phyloP scores from a whole-genome alignment of 2,329 filamentous ascomycete genomes.

The Fonsecaea multimorphosa region DNA sequence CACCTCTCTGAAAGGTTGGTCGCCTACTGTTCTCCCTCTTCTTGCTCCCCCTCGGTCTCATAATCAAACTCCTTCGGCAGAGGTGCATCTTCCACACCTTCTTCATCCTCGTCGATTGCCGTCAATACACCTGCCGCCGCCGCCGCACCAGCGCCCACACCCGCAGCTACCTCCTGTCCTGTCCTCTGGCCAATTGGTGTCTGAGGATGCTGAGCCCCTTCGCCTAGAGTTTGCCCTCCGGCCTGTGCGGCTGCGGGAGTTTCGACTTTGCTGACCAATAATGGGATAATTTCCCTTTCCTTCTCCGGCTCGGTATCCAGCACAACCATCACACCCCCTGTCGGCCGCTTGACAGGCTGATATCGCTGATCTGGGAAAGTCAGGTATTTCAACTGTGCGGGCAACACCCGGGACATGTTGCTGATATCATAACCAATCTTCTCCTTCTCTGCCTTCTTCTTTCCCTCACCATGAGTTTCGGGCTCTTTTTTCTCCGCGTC shows the following conservation, averaged over 20 bases:
- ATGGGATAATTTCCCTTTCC: conserved; percentile 79
- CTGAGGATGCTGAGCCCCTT: conserved; percentile 38
- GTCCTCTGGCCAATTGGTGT: conserved; percentile 40
- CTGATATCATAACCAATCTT: conserved; percentile 95
- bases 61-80: conserved; percentile 56
- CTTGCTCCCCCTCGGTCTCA: conserved; percentile 46
- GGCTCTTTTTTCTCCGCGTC: conserved; percentile 67
- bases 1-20: not conserved
- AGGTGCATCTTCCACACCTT: conserved; percentile 56
- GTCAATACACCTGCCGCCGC: conserved; percentile 82
- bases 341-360: conserved; percentile 92
- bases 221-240: conserved; percentile 35
- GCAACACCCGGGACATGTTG: conserved; percentile 95
- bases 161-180: conserved; percentile 41
- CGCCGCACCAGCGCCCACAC: conserved; percentile 61
- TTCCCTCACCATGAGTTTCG: conserved; percentile 59
- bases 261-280: conserved; percentile 81
- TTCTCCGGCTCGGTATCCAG: conserved; percentile 81
- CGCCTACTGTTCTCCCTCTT: conserved; percentile 7
- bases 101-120: conserved; percentile 75
- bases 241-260: conserved; percentile 40
- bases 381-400: conserved; percentile 91
- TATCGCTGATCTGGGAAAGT: conserved; percentile 90
- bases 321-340: conserved; percentile 90
- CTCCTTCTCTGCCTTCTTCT: conserved; percentile 94